Evolutionary conservation across 495 filamentous ascomycete genomes (phyloP).

Genomic region (Annulohypoxylon moriforme): DNA sequence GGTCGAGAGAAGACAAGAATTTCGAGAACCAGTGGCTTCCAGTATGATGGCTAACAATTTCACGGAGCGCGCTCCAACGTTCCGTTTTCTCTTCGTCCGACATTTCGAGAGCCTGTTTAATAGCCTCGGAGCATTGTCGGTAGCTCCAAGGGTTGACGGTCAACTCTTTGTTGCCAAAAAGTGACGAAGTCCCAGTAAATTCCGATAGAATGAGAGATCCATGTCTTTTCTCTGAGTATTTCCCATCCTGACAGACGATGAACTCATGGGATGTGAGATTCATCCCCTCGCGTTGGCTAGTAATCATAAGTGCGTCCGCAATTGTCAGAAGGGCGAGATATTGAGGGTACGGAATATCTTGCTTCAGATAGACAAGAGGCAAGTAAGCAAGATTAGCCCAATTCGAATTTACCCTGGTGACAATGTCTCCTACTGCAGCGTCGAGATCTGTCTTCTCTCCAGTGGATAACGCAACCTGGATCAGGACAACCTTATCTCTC

Average conservation of each 20-base stretch:
- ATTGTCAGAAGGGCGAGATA: conserved; percentile 89
- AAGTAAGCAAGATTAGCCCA: conserved; percentile 90
- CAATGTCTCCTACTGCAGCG: conserved; percentile 88
- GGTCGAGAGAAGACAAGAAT: conserved; percentile 73
- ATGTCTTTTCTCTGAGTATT: conserved; percentile 75
- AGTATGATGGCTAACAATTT: conserved; percentile 81
- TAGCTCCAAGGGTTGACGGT: conserved; percentile 96
- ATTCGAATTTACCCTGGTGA: conserved; percentile 88
- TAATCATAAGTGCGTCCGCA: conserved; percentile 91
- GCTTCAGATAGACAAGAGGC: conserved; percentile 92
- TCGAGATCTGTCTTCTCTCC: conserved; percentile 88
- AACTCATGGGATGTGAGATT: conserved; percentile 94
- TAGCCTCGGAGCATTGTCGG: conserved; percentile 82
- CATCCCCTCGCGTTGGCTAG: conserved; percentile 94
- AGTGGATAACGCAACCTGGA: conserved; percentile 91
- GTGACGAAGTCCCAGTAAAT: conserved; percentile 88
- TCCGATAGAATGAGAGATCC: conserved; percentile 91
- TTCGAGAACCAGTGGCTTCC: conserved; percentile 83
- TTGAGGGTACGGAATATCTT: conserved; percentile 89
- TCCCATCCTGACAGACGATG: conserved; percentile 92
- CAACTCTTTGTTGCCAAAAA: conserved; percentile 81
- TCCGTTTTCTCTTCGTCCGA: conserved; percentile 73
- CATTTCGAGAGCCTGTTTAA: conserved; percentile 83
- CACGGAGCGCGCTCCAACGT: conserved; percentile 79
- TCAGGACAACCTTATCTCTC: conserved; percentile 85